A percentile compares a stretch with the other conserved stretches of the same genome.
Conservation (phyloP, 352 stramenopile species). For the Phytophthora fragariaefolia region DNA sequence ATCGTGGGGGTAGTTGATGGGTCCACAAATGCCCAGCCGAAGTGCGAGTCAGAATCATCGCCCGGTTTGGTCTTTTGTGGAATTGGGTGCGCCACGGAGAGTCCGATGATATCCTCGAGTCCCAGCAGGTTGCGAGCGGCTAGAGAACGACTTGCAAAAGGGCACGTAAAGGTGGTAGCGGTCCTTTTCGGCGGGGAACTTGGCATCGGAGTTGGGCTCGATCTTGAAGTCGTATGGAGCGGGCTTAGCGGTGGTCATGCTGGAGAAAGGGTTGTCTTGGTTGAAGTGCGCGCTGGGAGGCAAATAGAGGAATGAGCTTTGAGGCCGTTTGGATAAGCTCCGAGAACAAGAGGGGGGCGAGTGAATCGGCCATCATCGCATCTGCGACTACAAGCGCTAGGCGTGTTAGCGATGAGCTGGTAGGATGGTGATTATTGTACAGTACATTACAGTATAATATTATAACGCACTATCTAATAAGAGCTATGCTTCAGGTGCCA, state of each 20-base stretch:
- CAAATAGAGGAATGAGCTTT: background rate
- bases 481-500: too few species aligned
- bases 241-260: conserved; percentile 15
- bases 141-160: conserved; percentile 70
- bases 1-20: conserved; percentile 8
- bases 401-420: too few species aligned
- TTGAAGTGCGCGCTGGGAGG: background rate
- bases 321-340: background rate
- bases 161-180: conserved; percentile 94
- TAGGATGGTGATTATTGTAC: too few species aligned
- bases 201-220: conserved; percentile 39
- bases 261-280: background rate
- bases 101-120: conserved; percentile 89
- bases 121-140: conserved; percentile 90
- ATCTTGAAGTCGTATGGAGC: conserved; percentile 32
- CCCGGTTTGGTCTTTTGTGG: conserved; percentile 50
- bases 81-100: conserved; percentile 84
- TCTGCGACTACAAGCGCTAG: too few species aligned
- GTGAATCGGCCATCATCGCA: background rate
- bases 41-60: conserved; percentile 39
- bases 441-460: too few species aligned
- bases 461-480: too few species aligned
- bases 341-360: too few species aligned
- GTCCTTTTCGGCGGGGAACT: conserved; percentile 53
- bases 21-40: conserved; percentile 42